Evolutionary conservation across 495 filamentous ascomycete genomes (phyloP), one percentile per base, ranked within the genome.

Genomic region (Coniosporium apollinis): DNA sequence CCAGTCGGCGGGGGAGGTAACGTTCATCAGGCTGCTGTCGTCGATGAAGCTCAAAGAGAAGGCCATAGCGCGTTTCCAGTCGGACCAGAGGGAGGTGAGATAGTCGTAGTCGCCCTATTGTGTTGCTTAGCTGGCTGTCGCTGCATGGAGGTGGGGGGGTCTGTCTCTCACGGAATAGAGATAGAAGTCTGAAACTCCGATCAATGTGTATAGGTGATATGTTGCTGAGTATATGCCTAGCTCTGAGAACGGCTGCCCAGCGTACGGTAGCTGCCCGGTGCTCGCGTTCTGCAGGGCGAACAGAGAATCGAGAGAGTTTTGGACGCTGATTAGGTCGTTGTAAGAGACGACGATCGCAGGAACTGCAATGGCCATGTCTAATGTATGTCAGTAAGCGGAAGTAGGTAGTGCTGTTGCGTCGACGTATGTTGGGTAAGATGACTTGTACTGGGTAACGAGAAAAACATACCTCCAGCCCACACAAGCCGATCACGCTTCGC

Each of bases 401-500:
- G n/a, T n/a, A n/a, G n/a, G n/a, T n/a, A n/a, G n/a, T n/a, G n/a
- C n/a, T n/a, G n/a, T n/a, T n/a, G n/a, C n/a, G n/a, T n/a, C n/a
- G n/a, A n/a, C n/a, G n/a, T n/a, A n/a, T n/a, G n/a, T n/a, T n/a
- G n/a, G n/a, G n/a, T n/a, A n/a, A n/a, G n/a, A n/a, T n/a, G n/a
- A n/a, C n/a, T n/a, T 26, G 30, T 32, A n/a, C n/a, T n/a, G n/a
- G n/a, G n/a, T n/a, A n/a, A n/a, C n/a, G n/a, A n/a, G n/a, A 26
- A 26, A 2, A 13, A 26, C 24, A 26, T 26, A 19, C 67, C 64
- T 5, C 6, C 40, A 30, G 67, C 60, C 66, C 66, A 72, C 3
- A 72, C 63, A 7, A 71, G 51, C 0, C 69, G 61, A 43, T 75
- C 70, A 29, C 68, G 52, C 44, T 73, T 72, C 2, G 69, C 70